Percentiles rank a stretch among this genome's conserved stretches.
Evolutionary conservation across 371 early-diverging fungal genomes (phyloP).

Genomic region (Furculomyces boomerangus): DNA sequence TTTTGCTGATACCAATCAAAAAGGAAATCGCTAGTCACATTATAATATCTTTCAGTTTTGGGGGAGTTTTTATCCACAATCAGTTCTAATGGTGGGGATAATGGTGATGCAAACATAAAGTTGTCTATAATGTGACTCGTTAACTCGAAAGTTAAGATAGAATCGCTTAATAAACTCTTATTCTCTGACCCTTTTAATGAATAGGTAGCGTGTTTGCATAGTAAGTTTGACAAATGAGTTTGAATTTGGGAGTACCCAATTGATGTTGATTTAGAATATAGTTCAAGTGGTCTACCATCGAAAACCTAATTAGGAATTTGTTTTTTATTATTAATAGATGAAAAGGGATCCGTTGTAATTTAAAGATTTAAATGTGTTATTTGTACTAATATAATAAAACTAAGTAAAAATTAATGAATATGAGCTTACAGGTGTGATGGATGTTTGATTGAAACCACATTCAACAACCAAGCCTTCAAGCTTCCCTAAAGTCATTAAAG

Average conservation of each 20-base stretch:
- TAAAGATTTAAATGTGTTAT: not conserved
- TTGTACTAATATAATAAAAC: not conserved
- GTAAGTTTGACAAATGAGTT: constrained; percentile 32
- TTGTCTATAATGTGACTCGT: constrained; percentile 49
- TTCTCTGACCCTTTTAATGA: no score
- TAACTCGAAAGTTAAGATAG: constrained; percentile 8
- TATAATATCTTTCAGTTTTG: not conserved
- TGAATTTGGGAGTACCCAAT: constrained; percentile 50
- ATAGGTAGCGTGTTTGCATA: constrained; percentile 14
- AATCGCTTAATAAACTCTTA: not conserved
- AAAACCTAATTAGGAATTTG: constrained; percentile 33
- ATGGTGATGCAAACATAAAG: constrained; percentile 43
- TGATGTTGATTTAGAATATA: constrained; percentile 45
- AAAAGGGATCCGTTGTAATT: not conserved
- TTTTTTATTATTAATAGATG: not conserved
- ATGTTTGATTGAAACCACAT: constrained; percentile 57
- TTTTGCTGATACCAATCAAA: constrained; percentile 34
- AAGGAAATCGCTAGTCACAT: constrained; percentile 12
- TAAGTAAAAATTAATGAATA: not conserved
- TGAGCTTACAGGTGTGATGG: constrained; percentile 55
- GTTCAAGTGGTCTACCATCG: constrained; percentile 51
- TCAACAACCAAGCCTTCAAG: constrained; percentile 70
- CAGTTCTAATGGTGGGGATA: constrained; percentile 11
- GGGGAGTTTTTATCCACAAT: constrained; percentile 9
- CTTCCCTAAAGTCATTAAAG: constrained; percentile 59